phyloP scores from a whole-genome alignment of 2,329 filamentous ascomycete species.

The Talaromyces sp. region DNA sequence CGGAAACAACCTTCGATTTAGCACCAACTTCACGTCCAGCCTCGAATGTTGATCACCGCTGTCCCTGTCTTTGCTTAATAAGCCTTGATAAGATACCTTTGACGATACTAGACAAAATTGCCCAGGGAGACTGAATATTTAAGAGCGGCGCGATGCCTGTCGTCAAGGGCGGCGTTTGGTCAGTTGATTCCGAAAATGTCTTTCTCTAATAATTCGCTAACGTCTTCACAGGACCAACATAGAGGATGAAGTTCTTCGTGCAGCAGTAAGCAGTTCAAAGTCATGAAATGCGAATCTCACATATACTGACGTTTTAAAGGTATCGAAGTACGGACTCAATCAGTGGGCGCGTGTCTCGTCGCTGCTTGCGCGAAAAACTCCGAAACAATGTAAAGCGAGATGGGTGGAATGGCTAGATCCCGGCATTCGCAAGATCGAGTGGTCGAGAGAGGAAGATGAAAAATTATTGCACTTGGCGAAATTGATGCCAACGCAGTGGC shows the following conservation, averaged over 20 bases:
- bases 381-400: constrained; percentile 98
- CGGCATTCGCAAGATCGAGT: constrained; percentile 97
- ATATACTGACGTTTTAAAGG: constrained; percentile 25
- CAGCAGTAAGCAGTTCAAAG: constrained; percentile 53
- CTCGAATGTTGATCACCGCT: background rate
- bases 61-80: background rate
- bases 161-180: constrained; percentile 64
- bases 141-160: constrained; percentile 54
- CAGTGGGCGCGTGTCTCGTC: constrained; percentile 99
- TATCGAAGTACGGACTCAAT: constrained; percentile 91
- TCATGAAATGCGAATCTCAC: background rate
- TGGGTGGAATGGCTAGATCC: constrained; percentile 99
- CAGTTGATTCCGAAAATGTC: constrained; percentile 22
- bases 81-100: background rate
- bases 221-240: constrained; percentile 55
- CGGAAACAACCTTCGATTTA: constrained; percentile 2
- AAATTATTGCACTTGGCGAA: constrained; percentile 94
- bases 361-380: constrained; percentile 91
- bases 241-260: constrained; percentile 95
- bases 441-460: constrained; percentile 98
- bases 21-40: background rate
- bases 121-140: background rate
- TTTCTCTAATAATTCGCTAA: constrained; percentile 22
- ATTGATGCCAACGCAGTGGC: constrained; percentile 98
- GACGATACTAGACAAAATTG: background rate